Evolutionary conservation across 2,329 filamentous ascomycete species (phyloP).

Genomic region (Didymella arachidicola): DNA sequence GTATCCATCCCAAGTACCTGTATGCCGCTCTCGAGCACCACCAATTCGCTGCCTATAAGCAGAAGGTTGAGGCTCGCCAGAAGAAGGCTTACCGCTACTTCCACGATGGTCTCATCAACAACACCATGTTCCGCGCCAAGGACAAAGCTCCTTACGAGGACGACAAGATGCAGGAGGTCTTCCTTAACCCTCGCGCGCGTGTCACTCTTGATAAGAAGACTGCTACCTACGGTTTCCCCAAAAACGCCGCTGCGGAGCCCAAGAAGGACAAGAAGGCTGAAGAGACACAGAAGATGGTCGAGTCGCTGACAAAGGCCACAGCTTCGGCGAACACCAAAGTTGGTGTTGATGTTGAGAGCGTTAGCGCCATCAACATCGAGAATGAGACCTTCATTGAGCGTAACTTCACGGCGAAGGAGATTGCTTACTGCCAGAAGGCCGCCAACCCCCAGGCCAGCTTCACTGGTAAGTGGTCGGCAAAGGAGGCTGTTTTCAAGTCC

Average conservation of each 20-base stretch:
- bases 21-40: conserved; percentile 91
- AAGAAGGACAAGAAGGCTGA: conserved; percentile 66
- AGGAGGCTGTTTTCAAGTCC: conserved; percentile 98
- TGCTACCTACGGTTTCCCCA: conserved; percentile 75
- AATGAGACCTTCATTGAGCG: conserved; percentile 94
- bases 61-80: conserved; percentile 89
- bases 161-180: conserved; percentile 82
- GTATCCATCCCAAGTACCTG: conserved; percentile 95
- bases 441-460: conserved; percentile 87
- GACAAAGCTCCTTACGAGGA: conserved; percentile 88
- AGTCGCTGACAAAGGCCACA: conserved; percentile 75
- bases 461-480: conserved; percentile 94
- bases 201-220: conserved; percentile 88
- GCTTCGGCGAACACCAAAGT: conserved; percentile 72
- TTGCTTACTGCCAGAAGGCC: conserved; percentile 83
- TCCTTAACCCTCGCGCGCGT: conserved; percentile 92
- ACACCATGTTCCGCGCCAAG: conserved; percentile 97
- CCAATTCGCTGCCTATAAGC: conserved; percentile 81
- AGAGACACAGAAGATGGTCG: conserved; percentile 77
- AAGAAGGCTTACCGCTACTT: conserved; percentile 99
- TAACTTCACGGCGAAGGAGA: conserved; percentile 88
- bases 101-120: conserved; percentile 98
- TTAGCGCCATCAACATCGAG: conserved; percentile 85
- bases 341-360: conserved; percentile 92
- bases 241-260: conserved; percentile 60